Evolutionary conservation across 306 rosid genomes (phyloP), one percentile per base, ranked within the genome.

Genomic region (Styphnolobium japonicum): DNA sequence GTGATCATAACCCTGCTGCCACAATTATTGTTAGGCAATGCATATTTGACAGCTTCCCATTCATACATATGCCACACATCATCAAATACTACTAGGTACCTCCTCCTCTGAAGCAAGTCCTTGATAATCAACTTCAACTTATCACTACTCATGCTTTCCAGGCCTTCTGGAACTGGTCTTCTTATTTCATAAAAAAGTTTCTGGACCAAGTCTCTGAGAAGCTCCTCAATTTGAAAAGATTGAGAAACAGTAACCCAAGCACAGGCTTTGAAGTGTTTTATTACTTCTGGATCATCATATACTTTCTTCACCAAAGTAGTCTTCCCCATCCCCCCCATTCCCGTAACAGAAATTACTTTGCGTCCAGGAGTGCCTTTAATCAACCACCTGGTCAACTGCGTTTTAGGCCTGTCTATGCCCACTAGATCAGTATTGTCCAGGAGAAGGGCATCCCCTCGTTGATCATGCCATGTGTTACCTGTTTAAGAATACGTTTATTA

Each of bases 241-340:
- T 76, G 84, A 42, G 94, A 84, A 75, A 86, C 88, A 64, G 84
- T 84, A 34, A 90, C 72, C 94, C 92, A 90, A 75, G 69, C 86
- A 48, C 88, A 82, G 49, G 80, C 77, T 75, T 73, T 85, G 81
- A 88, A 90, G 64, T 81, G 85, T 34, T 61, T 85, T 68, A 71
- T 85, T 25, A 90, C 89, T 43, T 53, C 71, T 19, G 77, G 73
- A 80, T 86, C 90, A 79, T 88, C 87, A n/a, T 78, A 90, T 23
- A 85, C 92, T 73, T 85, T 75, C 74, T 86, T 81, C 29, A 79
- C 89, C 73, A 90, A 52, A 6, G 92, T 88, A 14, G 90, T 90
- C 60, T 90, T 90, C 31, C 94, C 94, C 86, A 86, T 29, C 53
- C 94, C 90, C 5, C 92, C 94, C 89, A 86, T 90, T 15, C 90